phyloP scores from a whole-genome alignment of 495 filamentous ascomycete species.

The Hypoxylon fuscum region DNA sequence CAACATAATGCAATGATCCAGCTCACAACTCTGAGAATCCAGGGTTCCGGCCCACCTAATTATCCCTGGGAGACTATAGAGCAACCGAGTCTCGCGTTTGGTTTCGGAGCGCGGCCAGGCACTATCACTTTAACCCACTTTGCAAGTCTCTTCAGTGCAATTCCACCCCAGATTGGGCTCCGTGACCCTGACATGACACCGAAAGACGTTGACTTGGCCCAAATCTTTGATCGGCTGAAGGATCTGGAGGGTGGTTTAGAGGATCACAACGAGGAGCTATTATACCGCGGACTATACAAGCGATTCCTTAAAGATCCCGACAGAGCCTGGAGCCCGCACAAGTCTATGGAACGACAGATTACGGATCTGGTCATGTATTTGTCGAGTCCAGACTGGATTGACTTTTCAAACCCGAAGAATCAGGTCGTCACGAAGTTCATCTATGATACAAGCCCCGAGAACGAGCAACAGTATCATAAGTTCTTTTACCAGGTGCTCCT shows the following conservation, averaged over 20 bases:
- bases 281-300: slow-evolving; percentile 65
- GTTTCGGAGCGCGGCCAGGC: slow-evolving; percentile 64
- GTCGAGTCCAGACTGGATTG: slow-evolving; percentile 69
- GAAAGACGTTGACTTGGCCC: slow-evolving; percentile 60
- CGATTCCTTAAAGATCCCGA: slow-evolving; percentile 62
- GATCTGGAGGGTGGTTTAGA: slow-evolving; percentile 65
- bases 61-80: slow-evolving; percentile 72
- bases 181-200: slow-evolving; percentile 60
- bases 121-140: slow-evolving; percentile 70
- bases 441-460: slow-evolving; percentile 51
- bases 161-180: slow-evolving; percentile 57
- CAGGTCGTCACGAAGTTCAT: slow-evolving; percentile 73
- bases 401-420: slow-evolving; percentile 69
- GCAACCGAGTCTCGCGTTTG: slow-evolving; percentile 70
- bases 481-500: slow-evolving; percentile 80
- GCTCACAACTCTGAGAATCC: slow-evolving; percentile 56
- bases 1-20: slow-evolving; percentile 59
- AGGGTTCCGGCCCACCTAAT: slow-evolving; percentile 48
- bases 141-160: slow-evolving; percentile 58
- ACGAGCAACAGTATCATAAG: slow-evolving; percentile 55
- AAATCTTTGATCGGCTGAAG: slow-evolving; percentile 63
- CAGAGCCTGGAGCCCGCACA: slow-evolving; percentile 58
- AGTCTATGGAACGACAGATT: slow-evolving; percentile 71
- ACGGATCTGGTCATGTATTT: slow-evolving; percentile 71
- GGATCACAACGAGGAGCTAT: slow-evolving; percentile 61